Evolutionary conservation across 176 grass and related monocot species (phyloP), one percentile per base, ranked within the genome.

Genomic region (Oryza brachyantha): DNA sequence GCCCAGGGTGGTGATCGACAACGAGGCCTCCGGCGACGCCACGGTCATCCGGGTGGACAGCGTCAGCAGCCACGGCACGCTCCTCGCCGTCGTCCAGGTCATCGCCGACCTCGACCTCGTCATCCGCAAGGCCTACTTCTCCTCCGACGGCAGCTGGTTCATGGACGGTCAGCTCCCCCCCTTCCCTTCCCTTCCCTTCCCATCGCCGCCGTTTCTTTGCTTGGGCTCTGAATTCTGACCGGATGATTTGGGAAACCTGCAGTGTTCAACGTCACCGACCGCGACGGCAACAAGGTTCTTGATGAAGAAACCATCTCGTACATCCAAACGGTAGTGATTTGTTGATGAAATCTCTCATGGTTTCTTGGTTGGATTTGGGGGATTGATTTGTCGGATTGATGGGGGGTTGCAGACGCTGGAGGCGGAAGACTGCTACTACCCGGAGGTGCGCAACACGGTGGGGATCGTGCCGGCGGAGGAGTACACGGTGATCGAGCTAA

Each of bases 121-220:
- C 64, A 93, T 97, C 81, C 81, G 77, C 57, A 97, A 97, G 76
- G 94, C 86, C 0, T 97, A 97, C 74, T 91, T 97, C 48, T 88
- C 94, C 25, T 93, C 91, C 37, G 94, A 97, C 84, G 94, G 94
- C 50, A 88, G 21, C 84, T 97, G 94, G 94, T 97, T 93, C 76
- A 97, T 97, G 94, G 89, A 97, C 39, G 94, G 94, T 97, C 38
- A 81, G 75, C 13, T 46, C 40, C 4, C 31, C 31, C 31, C n/a
- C n/a, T n/a, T n/a, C 4, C 31, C 31, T 4, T 2, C 3, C 31
- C 31, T 4, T 32, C 31, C 36, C 36, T 8, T 14, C 41, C 0
- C 13, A 3, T 5, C 42, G 42, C 42, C 42, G 13, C 13, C 42
- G 42, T 45, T 45, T 45, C 42, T 45, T 45, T 38, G 29, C 7